These are phyloP conservation scores for Fusarium transvaalense DNA, from an alignment of 2,329 filamentous ascomycete species.

Conservation along the genomic window DNA sequence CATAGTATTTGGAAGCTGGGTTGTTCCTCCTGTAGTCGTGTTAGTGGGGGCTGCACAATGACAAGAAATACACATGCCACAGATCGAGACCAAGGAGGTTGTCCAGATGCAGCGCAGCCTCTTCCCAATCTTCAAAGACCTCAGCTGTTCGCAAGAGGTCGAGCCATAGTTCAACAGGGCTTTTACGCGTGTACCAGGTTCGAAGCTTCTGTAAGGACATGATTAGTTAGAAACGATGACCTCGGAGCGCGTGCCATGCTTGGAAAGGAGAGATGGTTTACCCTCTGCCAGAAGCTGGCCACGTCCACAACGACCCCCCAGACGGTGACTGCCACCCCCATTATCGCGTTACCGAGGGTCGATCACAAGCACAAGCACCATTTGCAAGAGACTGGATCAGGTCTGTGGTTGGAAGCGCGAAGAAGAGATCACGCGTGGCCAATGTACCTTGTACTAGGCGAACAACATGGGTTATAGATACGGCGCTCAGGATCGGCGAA, in stretches of 20 bases:
- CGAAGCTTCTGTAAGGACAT: slow-evolving; percentile 70
- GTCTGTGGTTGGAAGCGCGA: slow-evolving; percentile 23
- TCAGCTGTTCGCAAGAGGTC: slow-evolving; percentile 74
- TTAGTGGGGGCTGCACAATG: slow-evolving; percentile 22
- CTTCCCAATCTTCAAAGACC: slow-evolving; percentile 87
- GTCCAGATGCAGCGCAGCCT: slow-evolving; percentile 85
- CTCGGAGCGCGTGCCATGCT: slow-evolving; percentile 12
- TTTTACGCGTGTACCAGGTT: slow-evolving; percentile 75
- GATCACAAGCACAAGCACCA: slow-evolving; percentile 52
- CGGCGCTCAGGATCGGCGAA: slow-evolving; percentile 27
- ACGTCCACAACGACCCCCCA: slow-evolving; percentile 73
- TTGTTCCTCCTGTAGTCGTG: slow-evolving; percentile 76
- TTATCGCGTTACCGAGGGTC: slow-evolving; percentile 55
- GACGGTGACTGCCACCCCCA: slow-evolving; percentile 62
- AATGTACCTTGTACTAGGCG: slow-evolving; percentile 33
- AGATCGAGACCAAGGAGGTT: slow-evolving; percentile 82
- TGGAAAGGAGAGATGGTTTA: slow-evolving; percentile 52
- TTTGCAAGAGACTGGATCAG: slow-evolving; percentile 32
- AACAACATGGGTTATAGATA: slow-evolving; percentile 25
- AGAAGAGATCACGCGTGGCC: slow-evolving; percentile 34
- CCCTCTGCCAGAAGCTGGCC: slow-evolving; percentile 71
- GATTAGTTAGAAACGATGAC: slow-evolving; percentile 20
- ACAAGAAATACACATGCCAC: slow-evolving; percentile 66
- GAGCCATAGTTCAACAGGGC: slow-evolving; percentile 73
- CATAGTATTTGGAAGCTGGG: slow-evolving; percentile 83